Percentiles rank a stretch among this genome's conserved stretches.
Conservation (phyloP, 768 basidiomycete species). For the Lentinula lateritia region DNA sequence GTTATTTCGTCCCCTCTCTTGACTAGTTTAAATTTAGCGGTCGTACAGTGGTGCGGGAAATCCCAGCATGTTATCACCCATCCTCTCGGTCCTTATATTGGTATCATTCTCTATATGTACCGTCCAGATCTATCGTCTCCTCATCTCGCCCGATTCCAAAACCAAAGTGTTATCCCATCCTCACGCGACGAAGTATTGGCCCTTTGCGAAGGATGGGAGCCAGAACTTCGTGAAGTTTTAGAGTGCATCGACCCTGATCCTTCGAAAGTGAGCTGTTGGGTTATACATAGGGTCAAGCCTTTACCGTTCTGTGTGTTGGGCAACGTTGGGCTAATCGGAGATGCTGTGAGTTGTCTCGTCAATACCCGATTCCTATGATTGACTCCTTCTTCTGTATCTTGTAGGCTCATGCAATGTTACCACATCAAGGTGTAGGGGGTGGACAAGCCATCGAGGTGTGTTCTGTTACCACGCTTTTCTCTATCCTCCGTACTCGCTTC, state of each 20-base stretch:
- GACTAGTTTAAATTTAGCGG: background rate
- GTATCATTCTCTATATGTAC: slow-evolving; percentile 16
- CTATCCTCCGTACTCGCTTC: background rate
- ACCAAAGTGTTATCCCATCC: slow-evolving; percentile 14
- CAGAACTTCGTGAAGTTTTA: slow-evolving; percentile 14
- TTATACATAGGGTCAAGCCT: slow-evolving; percentile 28
- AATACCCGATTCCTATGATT: background rate
- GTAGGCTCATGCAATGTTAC: slow-evolving; percentile 20
- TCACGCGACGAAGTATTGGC: slow-evolving; percentile 11
- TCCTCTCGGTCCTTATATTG: slow-evolving; percentile 17
- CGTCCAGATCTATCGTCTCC: slow-evolving; percentile 7
- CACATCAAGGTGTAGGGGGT: slow-evolving; percentile 20
- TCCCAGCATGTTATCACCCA: slow-evolving; percentile 19
- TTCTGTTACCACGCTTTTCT: background rate
- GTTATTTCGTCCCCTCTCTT: background rate
- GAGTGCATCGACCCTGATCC: slow-evolving; percentile 1
- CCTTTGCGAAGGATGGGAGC: slow-evolving; percentile 16
- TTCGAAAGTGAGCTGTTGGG: slow-evolving; percentile 27
- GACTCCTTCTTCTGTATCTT: background rate
- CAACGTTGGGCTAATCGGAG: slow-evolving; percentile 28
- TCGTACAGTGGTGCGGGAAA: slow-evolving; percentile 15
- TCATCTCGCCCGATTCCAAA: slow-evolving; percentile 9
- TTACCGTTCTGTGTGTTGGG: slow-evolving; percentile 26
- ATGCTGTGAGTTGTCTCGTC: slow-evolving; percentile 16
- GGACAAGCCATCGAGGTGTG: slow-evolving; percentile 20